Evolutionary conservation across 352 stramenopile genomes (phyloP).

Genomic region (Phytophthora citrophthora): DNA sequence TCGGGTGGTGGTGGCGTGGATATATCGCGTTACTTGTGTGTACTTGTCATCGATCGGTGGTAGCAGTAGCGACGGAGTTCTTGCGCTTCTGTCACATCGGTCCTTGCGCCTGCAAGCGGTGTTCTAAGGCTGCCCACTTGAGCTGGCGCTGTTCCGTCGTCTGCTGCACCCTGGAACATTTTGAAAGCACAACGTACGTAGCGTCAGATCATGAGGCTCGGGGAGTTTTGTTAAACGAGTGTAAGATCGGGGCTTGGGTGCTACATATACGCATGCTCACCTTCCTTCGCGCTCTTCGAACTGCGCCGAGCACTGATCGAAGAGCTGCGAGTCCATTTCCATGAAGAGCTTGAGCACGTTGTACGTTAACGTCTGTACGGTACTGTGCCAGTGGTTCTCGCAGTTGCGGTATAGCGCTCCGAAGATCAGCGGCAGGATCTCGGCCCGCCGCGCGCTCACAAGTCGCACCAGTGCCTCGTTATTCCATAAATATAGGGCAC

Average conservation of each 20-base stretch:
- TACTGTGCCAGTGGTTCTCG: constrained; percentile 94
- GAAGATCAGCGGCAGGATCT: constrained; percentile 96
- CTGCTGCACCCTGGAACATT: constrained; percentile 33
- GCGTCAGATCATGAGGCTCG: constrained; percentile 7
- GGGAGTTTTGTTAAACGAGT: constrained; percentile 19
- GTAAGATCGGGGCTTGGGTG: constrained; percentile 15
- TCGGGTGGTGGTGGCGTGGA: constrained; percentile 4
- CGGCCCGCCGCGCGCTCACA: constrained; percentile 93
- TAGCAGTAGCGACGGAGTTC: constrained; percentile 10
- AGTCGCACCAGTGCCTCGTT: constrained; percentile 97
- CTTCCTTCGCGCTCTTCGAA: constrained; percentile 67
- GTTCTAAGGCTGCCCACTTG: constrained; percentile 60
- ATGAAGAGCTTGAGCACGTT: constrained; percentile 82
- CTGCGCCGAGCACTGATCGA: constrained; percentile 76
- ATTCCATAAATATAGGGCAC: constrained; percentile 99
- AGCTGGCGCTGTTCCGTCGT: constrained; percentile 54
- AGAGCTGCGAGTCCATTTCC: constrained; percentile 91
- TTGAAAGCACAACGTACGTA: not conserved
- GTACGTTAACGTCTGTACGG: constrained; percentile 92
- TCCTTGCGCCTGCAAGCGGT: constrained; percentile 45
- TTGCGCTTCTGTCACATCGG: constrained; percentile 27
- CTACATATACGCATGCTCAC: constrained; percentile 26
- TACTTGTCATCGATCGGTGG: constrained; percentile 18
- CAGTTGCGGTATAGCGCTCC: constrained; percentile 87
- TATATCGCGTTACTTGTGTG: constrained; percentile 25